Conservation (phyloP, 768 basidiomycete species). For the Tubosaeta sp. region DNA sequence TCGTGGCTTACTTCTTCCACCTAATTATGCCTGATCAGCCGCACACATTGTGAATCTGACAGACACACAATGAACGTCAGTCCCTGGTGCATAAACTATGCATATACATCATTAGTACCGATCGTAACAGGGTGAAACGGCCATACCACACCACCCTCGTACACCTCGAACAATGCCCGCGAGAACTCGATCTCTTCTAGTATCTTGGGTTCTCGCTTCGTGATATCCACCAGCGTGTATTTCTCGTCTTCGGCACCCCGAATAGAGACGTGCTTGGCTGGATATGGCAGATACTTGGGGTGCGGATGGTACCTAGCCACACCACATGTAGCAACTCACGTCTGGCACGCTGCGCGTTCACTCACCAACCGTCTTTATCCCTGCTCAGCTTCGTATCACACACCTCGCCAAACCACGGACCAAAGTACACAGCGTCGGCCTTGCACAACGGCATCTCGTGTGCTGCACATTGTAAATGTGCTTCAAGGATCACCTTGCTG, state of each 20-base stretch:
- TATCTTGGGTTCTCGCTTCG: slow-evolving; percentile 37
- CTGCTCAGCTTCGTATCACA: slow-evolving; percentile 56
- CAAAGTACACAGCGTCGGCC: slow-evolving; percentile 72
- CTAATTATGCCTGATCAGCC: slow-evolving; percentile 32
- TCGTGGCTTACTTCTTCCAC: slow-evolving; percentile 82
- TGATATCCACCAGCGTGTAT: slow-evolving; percentile 70
- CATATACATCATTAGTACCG: slow-evolving; percentile 1
- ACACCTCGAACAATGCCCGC: slow-evolving; percentile 81
- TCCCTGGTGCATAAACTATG: slow-evolving; percentile 85
- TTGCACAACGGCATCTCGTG: slow-evolving; percentile 75
- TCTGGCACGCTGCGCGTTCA: background rate
- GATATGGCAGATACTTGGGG: slow-evolving; percentile 73
- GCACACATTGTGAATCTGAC: background rate
- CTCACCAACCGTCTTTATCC: slow-evolving; percentile 81
- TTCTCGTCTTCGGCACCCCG: slow-evolving; percentile 75
- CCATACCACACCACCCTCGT: slow-evolving; percentile 83
- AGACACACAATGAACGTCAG: slow-evolving; percentile 65
- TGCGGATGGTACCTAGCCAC: slow-evolving; percentile 72
- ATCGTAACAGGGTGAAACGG: slow-evolving; percentile 6
- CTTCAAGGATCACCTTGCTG: slow-evolving; percentile 72
- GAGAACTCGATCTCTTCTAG: slow-evolving; percentile 84
- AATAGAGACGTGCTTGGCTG: slow-evolving; percentile 67
- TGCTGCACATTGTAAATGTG: slow-evolving; percentile 84
- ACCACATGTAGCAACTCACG: background rate
- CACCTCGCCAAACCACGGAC: slow-evolving; percentile 50